A percentile compares a stretch with the other conserved stretches of the same genome.
These are phyloP conservation scores for Gentiana macrophylla DNA, from an alignment of 257 asterid species.

Conservation along the genomic window DNA sequence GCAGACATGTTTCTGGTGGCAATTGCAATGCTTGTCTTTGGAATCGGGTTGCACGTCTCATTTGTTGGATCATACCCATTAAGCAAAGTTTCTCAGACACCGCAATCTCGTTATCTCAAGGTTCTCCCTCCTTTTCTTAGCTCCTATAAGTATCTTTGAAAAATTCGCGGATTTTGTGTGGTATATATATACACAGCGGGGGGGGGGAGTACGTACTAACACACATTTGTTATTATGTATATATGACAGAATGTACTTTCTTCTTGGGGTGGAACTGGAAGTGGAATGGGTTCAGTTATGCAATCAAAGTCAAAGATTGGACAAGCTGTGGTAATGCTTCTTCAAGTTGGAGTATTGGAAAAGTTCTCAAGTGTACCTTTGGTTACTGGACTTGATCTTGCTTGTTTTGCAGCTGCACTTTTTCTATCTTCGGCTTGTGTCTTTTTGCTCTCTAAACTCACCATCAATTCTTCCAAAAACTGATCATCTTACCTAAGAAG, in stretches of 20 bases:
- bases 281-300: conserved; percentile 40
- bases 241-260: conserved; percentile 28
- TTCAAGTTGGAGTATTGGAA: conserved; percentile 74
- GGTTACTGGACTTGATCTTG: conserved; percentile 54
- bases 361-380: conserved; percentile 56
- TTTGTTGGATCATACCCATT: conserved; percentile 41
- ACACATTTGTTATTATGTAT: not conserved
- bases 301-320: conserved; percentile 81
- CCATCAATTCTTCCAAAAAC: conserved; percentile 4
- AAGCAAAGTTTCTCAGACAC: conserved; percentile 11
- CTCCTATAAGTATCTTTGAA: too few species aligned
- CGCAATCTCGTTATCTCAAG: conserved; percentile 18
- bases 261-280: conserved; percentile 42
- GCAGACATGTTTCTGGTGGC: conserved; percentile 83
- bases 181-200: too few species aligned
- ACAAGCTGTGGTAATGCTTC: conserved; percentile 61
- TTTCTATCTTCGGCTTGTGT: conserved; percentile 60
- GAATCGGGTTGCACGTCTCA: conserved; percentile 52
- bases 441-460: conserved; percentile 54
- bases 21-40: conserved; percentile 70
- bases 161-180: too few species aligned
- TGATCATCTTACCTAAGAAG: too few species aligned
- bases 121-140: too few species aligned
- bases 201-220: too few species aligned
- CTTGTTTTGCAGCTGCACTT: conserved; percentile 62